phyloP scores from a whole-genome alignment of 176 grass and related monocot species.

The Hordeum vulgare region DNA sequence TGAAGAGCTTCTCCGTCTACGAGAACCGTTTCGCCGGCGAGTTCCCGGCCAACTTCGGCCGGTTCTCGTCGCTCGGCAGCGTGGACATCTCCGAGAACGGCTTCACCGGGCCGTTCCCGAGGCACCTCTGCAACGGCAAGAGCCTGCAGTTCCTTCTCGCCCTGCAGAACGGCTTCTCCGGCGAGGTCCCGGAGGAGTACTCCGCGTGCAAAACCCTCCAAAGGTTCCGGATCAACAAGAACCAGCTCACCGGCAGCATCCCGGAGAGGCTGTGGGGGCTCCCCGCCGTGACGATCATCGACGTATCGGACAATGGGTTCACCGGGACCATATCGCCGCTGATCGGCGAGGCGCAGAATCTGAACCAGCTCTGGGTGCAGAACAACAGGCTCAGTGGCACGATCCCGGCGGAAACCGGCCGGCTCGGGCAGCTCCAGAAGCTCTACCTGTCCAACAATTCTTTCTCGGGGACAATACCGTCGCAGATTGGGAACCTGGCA shows the following conservation, averaged over 20 bases:
- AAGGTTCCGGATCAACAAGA: conserved; percentile 77
- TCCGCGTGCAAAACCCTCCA: conserved; percentile 40
- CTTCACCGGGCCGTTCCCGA: conserved; percentile 60
- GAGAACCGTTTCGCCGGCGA: conserved; percentile 62
- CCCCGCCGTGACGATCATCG: conserved; percentile 54
- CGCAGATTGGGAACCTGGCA: conserved; percentile 46
- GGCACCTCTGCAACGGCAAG: conserved; percentile 45
- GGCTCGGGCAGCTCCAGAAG: conserved; percentile 41
- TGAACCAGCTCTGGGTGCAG: conserved; percentile 57
- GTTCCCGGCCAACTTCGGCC: conserved; percentile 65
- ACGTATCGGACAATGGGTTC: conserved; percentile 69
- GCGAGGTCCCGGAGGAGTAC: conserved; percentile 58
- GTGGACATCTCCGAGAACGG: conserved; percentile 82
- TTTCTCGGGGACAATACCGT: conserved; percentile 53
- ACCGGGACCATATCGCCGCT: conserved; percentile 43
- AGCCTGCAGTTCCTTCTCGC: conserved; percentile 52
- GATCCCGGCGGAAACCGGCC: conserved; percentile 55
- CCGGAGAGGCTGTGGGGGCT: conserved; percentile 59
- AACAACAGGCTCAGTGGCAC: conserved; percentile 50
- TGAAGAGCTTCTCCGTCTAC: conserved; percentile 64
- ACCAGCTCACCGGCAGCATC: conserved; percentile 42
- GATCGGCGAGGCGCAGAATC: conserved; percentile 36
- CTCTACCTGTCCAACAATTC: conserved; percentile 67
- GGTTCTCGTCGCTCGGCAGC: conserved; percentile 49
- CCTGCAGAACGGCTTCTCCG: conserved; percentile 76